Conservation (phyloP, 192 early-diverging fungal species). For the Radiomyces spectabilis region DNA sequence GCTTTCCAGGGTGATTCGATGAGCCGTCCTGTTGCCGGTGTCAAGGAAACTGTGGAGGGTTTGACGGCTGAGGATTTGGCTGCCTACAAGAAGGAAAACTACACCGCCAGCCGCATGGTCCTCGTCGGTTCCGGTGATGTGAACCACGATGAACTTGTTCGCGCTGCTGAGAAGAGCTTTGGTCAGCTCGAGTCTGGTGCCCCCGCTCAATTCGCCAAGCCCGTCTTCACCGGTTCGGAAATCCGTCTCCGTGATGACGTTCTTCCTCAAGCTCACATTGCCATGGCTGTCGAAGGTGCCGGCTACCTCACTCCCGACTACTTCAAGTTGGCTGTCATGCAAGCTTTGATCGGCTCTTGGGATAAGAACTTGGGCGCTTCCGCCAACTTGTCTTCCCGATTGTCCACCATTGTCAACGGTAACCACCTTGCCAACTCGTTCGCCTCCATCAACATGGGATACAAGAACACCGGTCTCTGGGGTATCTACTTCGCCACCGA, state of each 20-base stretch:
- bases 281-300: slow-evolving; percentile 95
- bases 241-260: slow-evolving; percentile 89
- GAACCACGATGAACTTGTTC: slow-evolving; percentile 88
- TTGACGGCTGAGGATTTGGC: slow-evolving; percentile 80
- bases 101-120: slow-evolving; percentile 95
- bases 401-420: slow-evolving; percentile 77
- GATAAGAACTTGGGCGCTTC: slow-evolving; percentile 89
- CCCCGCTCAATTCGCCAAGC: slow-evolving; percentile 31
- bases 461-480: slow-evolving; percentile 96
- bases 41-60: slow-evolving; percentile 85
- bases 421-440: slow-evolving; percentile 92
- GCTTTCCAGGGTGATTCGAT: slow-evolving; percentile 88
- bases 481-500: slow-evolving; percentile 92
- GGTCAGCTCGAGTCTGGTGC: slow-evolving; percentile 40
- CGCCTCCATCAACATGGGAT: slow-evolving; percentile 98
- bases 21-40: slow-evolving; percentile 89
- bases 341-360: slow-evolving; percentile 94
- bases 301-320: slow-evolving; percentile 91
- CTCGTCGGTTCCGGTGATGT: slow-evolving; percentile 90
- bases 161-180: slow-evolving; percentile 92
- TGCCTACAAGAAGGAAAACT: slow-evolving; percentile 88
- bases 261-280: slow-evolving; percentile 91
- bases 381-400: slow-evolving; percentile 80
- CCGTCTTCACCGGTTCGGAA: slow-evolving; percentile 91
- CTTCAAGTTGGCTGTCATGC: slow-evolving; percentile 91